Percentiles rank a stretch among this genome's conserved stretches.
Conservation (phyloP, 371 early-diverging fungal genomes). For the Apophysomyces ossiformis region DNA sequence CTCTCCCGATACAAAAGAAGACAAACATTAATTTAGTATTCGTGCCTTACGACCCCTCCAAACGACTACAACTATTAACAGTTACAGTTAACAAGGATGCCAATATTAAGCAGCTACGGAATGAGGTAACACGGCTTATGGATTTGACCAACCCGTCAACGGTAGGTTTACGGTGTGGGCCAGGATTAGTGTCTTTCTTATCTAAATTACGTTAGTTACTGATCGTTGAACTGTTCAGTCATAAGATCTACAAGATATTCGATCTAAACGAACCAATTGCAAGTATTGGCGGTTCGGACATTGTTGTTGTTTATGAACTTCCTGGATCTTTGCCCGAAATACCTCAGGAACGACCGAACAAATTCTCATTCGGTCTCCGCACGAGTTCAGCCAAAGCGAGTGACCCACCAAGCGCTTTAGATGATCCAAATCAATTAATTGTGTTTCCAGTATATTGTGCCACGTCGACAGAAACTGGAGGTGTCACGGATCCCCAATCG, state of each 20-base stretch:
- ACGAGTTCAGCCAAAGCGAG: not conserved
- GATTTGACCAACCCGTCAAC: constrained; percentile 26
- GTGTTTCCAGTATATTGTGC: constrained; percentile 21
- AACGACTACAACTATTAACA: constrained; percentile 17
- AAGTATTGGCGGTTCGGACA: constrained; percentile 53
- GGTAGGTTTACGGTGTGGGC: not conserved
- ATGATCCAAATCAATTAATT: constrained; percentile 10
- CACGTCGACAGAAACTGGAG: not conserved
- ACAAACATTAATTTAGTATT: constrained; percentile 41
- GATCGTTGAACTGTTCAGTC: constrained; percentile 55
- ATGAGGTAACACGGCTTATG: constrained; percentile 49
- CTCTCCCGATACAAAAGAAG: constrained; percentile 46
- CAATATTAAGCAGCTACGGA: constrained; percentile 51
- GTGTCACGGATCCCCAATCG: not conserved
- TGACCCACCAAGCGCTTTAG: not conserved
- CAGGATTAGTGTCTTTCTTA: not conserved
- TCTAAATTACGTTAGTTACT: constrained; percentile 27
- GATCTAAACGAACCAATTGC: constrained; percentile 53
- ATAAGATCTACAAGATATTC: constrained; percentile 61
- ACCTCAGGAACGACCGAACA: not conserved
- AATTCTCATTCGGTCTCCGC: not conserved
- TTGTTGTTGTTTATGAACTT: constrained; percentile 62
- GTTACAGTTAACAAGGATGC: constrained; percentile 49
- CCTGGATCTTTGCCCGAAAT: constrained; percentile 29
- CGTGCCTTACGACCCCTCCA: constrained; percentile 44